Evolutionary conservation across 169 alveolate genomes (phyloP), one percentile per base, ranked within the genome.

Genomic region (Plasmodium coatneyi): DNA sequence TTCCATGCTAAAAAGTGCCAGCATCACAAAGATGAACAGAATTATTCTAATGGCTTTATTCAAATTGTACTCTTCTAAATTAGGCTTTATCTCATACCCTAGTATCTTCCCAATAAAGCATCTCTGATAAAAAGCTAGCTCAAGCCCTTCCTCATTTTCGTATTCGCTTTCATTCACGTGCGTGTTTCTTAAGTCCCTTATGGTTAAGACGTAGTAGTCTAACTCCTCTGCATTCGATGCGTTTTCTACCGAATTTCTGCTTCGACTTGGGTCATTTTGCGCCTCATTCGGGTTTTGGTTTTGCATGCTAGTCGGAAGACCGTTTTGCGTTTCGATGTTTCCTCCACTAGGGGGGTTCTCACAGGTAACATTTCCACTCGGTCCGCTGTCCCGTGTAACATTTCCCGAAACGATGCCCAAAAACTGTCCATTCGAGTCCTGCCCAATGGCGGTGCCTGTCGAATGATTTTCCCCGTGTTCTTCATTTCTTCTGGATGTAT

Each of bases 51-150:
- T 52, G 43, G 54, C 39, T 80, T 70, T 91, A 71, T 80, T 91
- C 36, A 71, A 19, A 81, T 66, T 91, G 39, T 43, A 71, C 70
- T 91, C 95, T 81, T 91, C 95, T 16, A 81, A 80, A 66, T 36
- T 74, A 6, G 87, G 80, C 78, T 71, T 82, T 70, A 91, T 81
- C 39, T 91, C 92, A 91, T 91, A 91, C 30, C 95, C 95, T 19
- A 91, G 60, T 41, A 81, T 19, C 39, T 82, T 82, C 25, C 95
- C 36, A 14, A 91, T 46, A 80, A 91, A 54, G 76, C 94, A 60
- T 78, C 72, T 79, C 82, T 79, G 76, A 80, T 32, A 60, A 36
- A 71, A 89, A 56, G 30, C 5, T 41, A 41, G 25, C 70, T 70
- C 83, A 83, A 28, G 71, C 28, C 19, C 83, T 36, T 36, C 78